Conservation (phyloP, 768 basidiomycete genomes). For the Coprinopsis sp. region DNA sequence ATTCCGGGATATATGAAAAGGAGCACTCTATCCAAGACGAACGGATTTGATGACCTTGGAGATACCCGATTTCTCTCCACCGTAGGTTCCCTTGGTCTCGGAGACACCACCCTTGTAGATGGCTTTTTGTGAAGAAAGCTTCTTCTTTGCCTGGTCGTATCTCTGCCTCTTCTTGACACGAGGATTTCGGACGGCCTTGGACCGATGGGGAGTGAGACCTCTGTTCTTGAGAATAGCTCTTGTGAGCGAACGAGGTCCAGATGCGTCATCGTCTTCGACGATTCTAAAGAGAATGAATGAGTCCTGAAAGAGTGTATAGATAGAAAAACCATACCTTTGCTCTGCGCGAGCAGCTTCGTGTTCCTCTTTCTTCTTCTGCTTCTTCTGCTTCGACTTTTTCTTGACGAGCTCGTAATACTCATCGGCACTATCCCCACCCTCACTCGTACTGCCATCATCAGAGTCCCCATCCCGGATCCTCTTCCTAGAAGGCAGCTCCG, state of each 20-base stretch:
- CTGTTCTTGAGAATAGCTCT: constrained; percentile 91
- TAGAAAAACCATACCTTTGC: constrained; percentile 43
- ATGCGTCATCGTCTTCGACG: constrained; percentile 25
- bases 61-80: constrained; percentile 92
- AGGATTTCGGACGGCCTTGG: constrained; percentile 91
- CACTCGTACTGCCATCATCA: constrained; percentile 35
- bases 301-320: too few relatives aligned
- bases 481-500: constrained; percentile 34
- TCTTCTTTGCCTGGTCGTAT: constrained; percentile 95
- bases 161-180: constrained; percentile 94
- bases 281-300: background rate
- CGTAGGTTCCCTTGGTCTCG: constrained; percentile 68
- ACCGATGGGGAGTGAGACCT: constrained; percentile 85
- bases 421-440: constrained; percentile 46
- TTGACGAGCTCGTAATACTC: constrained; percentile 93
- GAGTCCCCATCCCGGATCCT: constrained; percentile 32
- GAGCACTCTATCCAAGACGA: constrained; percentile 47
- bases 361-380: constrained; percentile 74
- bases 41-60: constrained; percentile 86
- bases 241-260: constrained; percentile 84
- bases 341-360: constrained; percentile 65
- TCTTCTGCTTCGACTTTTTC: constrained; percentile 62
- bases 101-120: constrained; percentile 87
- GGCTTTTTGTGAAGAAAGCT: constrained; percentile 81
- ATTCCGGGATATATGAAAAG: too few relatives aligned